Conservation (phyloP, 2,329 filamentous ascomycete genomes). For the Aspergillus viridinutans region DNA sequence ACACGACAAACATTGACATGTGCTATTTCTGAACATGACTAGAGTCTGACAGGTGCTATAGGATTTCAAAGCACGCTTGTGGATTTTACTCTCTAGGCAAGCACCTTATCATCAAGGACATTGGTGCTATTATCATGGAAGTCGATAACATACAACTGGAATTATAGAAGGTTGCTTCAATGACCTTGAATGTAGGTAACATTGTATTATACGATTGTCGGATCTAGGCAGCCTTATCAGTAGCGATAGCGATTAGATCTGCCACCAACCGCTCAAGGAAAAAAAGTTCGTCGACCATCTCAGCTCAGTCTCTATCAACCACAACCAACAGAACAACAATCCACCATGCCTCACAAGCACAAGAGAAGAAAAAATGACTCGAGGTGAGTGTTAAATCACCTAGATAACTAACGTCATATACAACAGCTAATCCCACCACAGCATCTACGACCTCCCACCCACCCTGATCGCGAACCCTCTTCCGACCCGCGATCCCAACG, state of each 20-base stretch:
- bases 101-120: too few species aligned
- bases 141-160: not conserved
- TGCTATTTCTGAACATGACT: too few species aligned
- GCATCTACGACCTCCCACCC: constrained; percentile 57
- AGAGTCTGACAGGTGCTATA: too few species aligned
- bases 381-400: not conserved
- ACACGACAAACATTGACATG: too few species aligned
- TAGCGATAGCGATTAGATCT: constrained; percentile 4
- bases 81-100: too few species aligned
- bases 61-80: too few species aligned
- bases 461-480: constrained; percentile 57
- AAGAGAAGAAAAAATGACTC: constrained; percentile 55
- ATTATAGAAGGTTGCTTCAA: too few species aligned
- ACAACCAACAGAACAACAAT: constrained; percentile 7
- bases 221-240: not conserved
- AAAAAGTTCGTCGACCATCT: constrained; percentile 3
- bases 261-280: constrained; percentile 1
- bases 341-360: constrained; percentile 79
- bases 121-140: too few species aligned
- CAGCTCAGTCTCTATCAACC: constrained; percentile 1
- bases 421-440: constrained; percentile 18
- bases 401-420: constrained; percentile 3
- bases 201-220: not conserved
- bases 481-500: constrained; percentile 46
- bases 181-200: not conserved